These are phyloP conservation scores for Podospora pseudoanserina DNA, from an alignment of 495 filamentous ascomycete species.

Conservation along the genomic window DNA sequence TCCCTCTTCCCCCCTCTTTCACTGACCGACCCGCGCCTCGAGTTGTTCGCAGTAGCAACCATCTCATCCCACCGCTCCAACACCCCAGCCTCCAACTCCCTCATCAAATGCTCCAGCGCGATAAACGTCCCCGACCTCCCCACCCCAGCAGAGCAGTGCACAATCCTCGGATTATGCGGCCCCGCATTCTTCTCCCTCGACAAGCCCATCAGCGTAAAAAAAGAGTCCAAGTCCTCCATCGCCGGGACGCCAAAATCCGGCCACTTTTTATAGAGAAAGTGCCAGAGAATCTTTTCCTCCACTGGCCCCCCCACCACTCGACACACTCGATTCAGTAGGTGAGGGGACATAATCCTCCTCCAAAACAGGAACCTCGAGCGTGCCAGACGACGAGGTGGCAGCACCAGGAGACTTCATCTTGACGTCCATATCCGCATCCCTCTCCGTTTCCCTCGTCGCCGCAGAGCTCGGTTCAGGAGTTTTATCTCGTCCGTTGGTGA, in stretches of 20 bases:
- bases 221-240: slow-evolving; percentile 68
- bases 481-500: neutral
- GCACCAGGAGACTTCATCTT: slow-evolving; percentile 21
- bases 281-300: slow-evolving; percentile 71
- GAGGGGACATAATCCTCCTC: neutral
- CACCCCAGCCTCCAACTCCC: slow-evolving; percentile 72
- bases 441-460: neutral
- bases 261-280: slow-evolving; percentile 90
- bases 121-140: slow-evolving; percentile 95
- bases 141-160: slow-evolving; percentile 94
- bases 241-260: slow-evolving; percentile 89
- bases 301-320: neutral
- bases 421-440: slow-evolving; percentile 18
- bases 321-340: neutral
- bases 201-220: slow-evolving; percentile 73
- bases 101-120: slow-evolving; percentile 82
- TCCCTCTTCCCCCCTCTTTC: neutral
- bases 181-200: slow-evolving; percentile 65
- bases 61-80: slow-evolving; percentile 46
- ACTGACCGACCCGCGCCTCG: neutral
- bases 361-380: neutral
- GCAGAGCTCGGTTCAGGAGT: slow-evolving; percentile 4
- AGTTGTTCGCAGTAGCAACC: neutral
- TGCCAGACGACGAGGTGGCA: neutral
- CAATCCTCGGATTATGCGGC: slow-evolving; percentile 72